Evolutionary conservation across 306 rosid genomes (phyloP).

Genomic region (Dalbergia oliveri): DNA sequence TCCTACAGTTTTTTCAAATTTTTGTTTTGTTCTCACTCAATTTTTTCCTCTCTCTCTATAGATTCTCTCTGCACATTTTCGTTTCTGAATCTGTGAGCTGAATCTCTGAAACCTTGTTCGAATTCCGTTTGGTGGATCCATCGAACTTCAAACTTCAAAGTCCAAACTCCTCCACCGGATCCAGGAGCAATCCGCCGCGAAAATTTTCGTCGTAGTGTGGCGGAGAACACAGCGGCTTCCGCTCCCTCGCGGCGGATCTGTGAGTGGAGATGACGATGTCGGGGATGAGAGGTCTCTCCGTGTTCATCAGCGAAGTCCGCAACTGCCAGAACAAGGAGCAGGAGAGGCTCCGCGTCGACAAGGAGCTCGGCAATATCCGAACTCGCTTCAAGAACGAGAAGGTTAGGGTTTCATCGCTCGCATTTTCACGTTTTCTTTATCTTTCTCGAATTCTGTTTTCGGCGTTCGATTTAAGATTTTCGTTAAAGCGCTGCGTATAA

Average conservation of each 20-base stretch:
- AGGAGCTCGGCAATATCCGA: slow-evolving; percentile 82
- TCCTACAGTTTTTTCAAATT: neutral
- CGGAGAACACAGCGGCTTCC: slow-evolving; percentile 17
- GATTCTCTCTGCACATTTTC: slow-evolving; percentile 1
- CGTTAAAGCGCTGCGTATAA: neutral
- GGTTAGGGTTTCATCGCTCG: slow-evolving; percentile 57
- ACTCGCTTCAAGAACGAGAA: slow-evolving; percentile 81
- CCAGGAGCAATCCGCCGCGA: neutral
- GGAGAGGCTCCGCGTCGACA: slow-evolving; percentile 82
- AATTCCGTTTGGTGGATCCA: slow-evolving; percentile 2
- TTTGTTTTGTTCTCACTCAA: neutral
- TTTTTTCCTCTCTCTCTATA: neutral
- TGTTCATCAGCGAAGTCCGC: slow-evolving; percentile 78
- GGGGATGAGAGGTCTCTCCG: slow-evolving; percentile 83
- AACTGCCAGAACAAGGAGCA: slow-evolving; percentile 83
- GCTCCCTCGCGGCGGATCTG: slow-evolving; percentile 63
- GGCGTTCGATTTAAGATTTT: neutral
- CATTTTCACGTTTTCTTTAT: neutral
- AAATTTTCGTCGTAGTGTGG: neutral
- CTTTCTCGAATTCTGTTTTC: neutral
- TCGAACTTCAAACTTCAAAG: neutral
- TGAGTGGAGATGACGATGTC: slow-evolving; percentile 69
- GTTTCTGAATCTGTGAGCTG: neutral
- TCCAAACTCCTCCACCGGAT: neutral
- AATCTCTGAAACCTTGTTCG: neutral